Conservation (phyloP, 495 filamentous ascomycete genomes). For the Hyaloscypha variabilis region DNA sequence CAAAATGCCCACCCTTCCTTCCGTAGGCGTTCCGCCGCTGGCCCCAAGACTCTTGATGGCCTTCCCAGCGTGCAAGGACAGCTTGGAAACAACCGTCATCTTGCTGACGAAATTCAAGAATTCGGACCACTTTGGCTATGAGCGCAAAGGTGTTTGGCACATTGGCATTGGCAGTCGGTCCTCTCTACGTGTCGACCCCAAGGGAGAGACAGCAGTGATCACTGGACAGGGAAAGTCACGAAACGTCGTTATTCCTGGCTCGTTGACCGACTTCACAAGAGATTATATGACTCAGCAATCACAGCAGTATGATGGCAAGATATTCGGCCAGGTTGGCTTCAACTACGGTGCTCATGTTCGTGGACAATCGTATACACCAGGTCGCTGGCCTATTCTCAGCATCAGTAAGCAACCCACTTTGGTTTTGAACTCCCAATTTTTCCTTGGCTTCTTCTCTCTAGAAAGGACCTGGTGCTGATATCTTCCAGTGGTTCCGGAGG, state of each 20-base stretch:
- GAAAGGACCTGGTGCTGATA: no score
- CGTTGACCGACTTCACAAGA: constrained; percentile 4
- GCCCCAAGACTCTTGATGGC: not conserved
- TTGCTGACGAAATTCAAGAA: not conserved
- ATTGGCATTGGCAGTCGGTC: constrained; percentile 7
- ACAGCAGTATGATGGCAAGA: not conserved
- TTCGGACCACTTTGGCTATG: constrained; percentile 8
- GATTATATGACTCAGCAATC: not conserved
- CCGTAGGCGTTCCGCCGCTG: not conserved
- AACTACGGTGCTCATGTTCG: constrained; percentile 20
- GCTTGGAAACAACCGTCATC: constrained; percentile 3
- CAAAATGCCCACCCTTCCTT: no score
- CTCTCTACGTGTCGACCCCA: constrained; percentile 3
- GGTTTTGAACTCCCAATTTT: no score
- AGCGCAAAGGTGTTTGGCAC: constrained; percentile 9
- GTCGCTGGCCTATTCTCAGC: constrained; percentile 15
- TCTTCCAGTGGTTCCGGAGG: constrained; percentile 3
- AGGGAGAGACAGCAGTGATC: not conserved
- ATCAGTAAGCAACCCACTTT: not conserved
- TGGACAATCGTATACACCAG: constrained; percentile 10
- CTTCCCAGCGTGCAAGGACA: not conserved
- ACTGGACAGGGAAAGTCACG: not conserved
- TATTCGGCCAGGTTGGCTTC: constrained; percentile 19
- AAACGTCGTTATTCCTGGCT: not conserved
- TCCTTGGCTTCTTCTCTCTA: no score